Percentiles rank a stretch among this genome's conserved stretches.
These are phyloP conservation scores for Pyracantha coccinea DNA, from an alignment of 331 rosid species.

Conservation along the genomic window DNA sequence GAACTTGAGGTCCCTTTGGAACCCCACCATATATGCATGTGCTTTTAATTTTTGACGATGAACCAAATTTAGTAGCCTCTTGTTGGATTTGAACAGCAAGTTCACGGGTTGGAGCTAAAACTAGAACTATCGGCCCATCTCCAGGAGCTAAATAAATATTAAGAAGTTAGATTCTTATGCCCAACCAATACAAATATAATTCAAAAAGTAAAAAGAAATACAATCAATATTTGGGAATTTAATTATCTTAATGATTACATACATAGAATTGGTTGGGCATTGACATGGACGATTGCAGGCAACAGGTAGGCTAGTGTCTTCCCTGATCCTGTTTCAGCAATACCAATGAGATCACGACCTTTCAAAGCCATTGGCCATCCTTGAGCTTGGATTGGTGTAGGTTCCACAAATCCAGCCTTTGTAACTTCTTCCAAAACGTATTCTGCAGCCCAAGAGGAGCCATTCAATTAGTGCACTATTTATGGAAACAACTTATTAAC, in stretches of 20 bases:
- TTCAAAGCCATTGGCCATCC: conserved; percentile 99
- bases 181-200: not conserved
- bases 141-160: conserved; percentile 60
- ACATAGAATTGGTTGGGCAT: conserved; percentile 90
- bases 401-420: conserved; percentile 83
- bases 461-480: conserved; percentile 5
- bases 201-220: not conserved
- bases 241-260: not conserved
- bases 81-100: conserved; percentile 90
- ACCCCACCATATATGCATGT: conserved; percentile 91
- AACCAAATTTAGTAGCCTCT: conserved; percentile 76
- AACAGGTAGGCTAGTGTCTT: conserved; percentile 94
- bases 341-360: conserved; percentile 97
- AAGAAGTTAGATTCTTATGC: not conserved
- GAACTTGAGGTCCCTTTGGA: conserved; percentile 94
- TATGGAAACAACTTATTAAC: not conserved
- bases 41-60: conserved; percentile 78
- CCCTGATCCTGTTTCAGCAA: conserved; percentile 99
- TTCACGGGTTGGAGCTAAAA: conserved; percentile 89
- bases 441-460: conserved; percentile 35
- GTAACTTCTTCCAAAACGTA: conserved; percentile 76
- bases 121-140: conserved; percentile 86
- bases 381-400: conserved; percentile 95
- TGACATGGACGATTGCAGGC: conserved; percentile 97
- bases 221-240: not conserved